Percentiles rank a stretch among this genome's conserved stretches.
These are phyloP conservation scores for Vigna reflexopilosa DNA, from an alignment of 306 rosid species.

Conservation along the genomic window DNA sequence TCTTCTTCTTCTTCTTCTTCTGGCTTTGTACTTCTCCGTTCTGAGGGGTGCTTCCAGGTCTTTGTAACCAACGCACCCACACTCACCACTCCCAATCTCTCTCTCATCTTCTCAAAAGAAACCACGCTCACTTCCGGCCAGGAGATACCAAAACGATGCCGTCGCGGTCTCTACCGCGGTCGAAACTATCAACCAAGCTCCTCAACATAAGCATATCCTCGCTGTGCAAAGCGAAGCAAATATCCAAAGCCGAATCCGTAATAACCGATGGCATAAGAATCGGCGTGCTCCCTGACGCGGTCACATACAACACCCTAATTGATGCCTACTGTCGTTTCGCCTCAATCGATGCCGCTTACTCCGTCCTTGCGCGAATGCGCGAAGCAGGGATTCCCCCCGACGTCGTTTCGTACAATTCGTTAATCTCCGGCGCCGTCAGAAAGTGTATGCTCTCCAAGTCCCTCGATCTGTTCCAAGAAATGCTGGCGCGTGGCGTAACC, in stretches of 20 bases:
- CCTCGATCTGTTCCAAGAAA: slow-evolving; percentile 72
- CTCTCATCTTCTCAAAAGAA: neutral
- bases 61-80: neutral
- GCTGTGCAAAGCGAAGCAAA: slow-evolving; percentile 57
- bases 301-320: slow-evolving; percentile 79
- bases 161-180: neutral
- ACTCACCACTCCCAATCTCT: neutral
- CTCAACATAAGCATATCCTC: slow-evolving; percentile 73
- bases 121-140: neutral
- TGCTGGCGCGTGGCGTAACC: slow-evolving; percentile 57
- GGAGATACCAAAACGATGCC: neutral
- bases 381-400: slow-evolving; percentile 75
- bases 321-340: slow-evolving; percentile 70
- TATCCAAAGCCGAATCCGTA: slow-evolving; percentile 63
- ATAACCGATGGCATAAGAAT: slow-evolving; percentile 67
- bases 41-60: too few relatives aligned
- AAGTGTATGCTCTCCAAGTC: slow-evolving; percentile 49
- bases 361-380: slow-evolving; percentile 67
- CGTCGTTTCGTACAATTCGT: slow-evolving; percentile 74
- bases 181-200: slow-evolving; percentile 64
- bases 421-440: slow-evolving; percentile 64
- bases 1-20: too few relatives aligned
- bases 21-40: too few relatives aligned
- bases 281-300: slow-evolving; percentile 71
- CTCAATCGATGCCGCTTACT: slow-evolving; percentile 59